Evolutionary conservation across 192 early-diverging fungal species (phyloP).

Genomic region (Jimgerdemannia flammicorona): DNA sequence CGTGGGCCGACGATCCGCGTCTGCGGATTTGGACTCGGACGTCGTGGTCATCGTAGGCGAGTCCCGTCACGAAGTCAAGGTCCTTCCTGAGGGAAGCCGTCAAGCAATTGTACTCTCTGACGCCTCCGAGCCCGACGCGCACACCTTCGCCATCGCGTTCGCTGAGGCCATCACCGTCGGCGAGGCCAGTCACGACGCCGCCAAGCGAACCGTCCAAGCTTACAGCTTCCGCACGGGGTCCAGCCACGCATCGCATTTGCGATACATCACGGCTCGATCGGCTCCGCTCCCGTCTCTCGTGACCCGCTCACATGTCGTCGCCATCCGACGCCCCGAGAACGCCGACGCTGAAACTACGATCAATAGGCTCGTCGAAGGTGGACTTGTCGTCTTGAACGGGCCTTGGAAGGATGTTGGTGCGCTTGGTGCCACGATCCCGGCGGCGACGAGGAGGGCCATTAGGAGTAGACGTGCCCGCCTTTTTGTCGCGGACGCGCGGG

Average conservation of each 20-base stretch:
- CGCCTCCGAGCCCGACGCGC: not conserved
- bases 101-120: not conserved
- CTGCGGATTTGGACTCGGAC: conserved; percentile 3
- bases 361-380: not conserved
- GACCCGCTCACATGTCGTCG: conserved; percentile 5
- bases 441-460: conserved; percentile 16
- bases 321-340: conserved; percentile 1
- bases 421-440: conserved; percentile 2
- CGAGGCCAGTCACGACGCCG: conserved; percentile 17
- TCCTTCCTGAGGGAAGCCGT: not conserved
- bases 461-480: conserved; percentile 16
- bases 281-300: conserved; percentile 12
- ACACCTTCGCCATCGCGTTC: not conserved
- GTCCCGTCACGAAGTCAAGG: not conserved
- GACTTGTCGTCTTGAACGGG: not conserved
- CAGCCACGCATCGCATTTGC: conserved; percentile 22
- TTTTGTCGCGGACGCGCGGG: conserved; percentile 11
- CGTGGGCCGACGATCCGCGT: conserved; percentile 16
- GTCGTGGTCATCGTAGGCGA: not conserved
- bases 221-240: not conserved
- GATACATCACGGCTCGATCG: conserved; percentile 10
- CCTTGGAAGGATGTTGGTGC: not conserved
- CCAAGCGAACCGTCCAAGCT: not conserved
- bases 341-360: conserved; percentile 8
- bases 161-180: not conserved